Evolutionary conservation across 352 stramenopile species (phyloP), one percentile per base, ranked within the genome.

Genomic region (Blastocystis sp.): DNA sequence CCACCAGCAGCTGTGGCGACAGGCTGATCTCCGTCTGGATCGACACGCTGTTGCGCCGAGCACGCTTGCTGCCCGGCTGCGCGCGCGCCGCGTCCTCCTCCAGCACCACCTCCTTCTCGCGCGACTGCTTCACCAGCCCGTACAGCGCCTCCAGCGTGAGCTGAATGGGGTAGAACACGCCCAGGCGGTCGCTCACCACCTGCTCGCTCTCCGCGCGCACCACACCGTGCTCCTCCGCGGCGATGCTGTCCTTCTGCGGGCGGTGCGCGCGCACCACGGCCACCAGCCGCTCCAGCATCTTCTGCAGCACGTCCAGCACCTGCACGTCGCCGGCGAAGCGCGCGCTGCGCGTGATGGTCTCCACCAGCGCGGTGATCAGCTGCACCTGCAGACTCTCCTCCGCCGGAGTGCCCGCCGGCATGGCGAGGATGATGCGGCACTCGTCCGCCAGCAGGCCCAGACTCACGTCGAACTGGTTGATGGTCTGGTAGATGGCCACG

Each of bases 121-220:
- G 65, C 1, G 74, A 28, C 4, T 52, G 9, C 2, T 38, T 70
- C 3, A 84, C 48, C 3, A 84, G 38, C 3, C 21, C 9, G 21
- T 69, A 52, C 4, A 84, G 43, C 65, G 52, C 68, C 60, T 84
- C 74, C 61, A 84, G 48, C 0, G 69, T 11, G 11, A 84, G 43
- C 74, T 84, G 74, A n/a, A 84, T 70, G 4, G 74, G 74, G 42
- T 84, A 84, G n/a, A 84, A 69, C 2, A 84, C 2, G 7, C 54
- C 24, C 14, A 84, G 28, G 40, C 11, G 57, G 42, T 84, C 74
- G 45, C 74, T 84, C 74, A 68, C 24, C 14, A 69, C 57, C 21
- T 38, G 10, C 34, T 3, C 34, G 0, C 0, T 68, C 4, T 84
- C 74, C 1, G 74, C 74, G 3, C 60, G 74, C 4, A 60, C 74